Evolutionary conservation across 495 filamentous ascomycete genomes (phyloP).

Genomic region (Penicillium fimorum): DNA sequence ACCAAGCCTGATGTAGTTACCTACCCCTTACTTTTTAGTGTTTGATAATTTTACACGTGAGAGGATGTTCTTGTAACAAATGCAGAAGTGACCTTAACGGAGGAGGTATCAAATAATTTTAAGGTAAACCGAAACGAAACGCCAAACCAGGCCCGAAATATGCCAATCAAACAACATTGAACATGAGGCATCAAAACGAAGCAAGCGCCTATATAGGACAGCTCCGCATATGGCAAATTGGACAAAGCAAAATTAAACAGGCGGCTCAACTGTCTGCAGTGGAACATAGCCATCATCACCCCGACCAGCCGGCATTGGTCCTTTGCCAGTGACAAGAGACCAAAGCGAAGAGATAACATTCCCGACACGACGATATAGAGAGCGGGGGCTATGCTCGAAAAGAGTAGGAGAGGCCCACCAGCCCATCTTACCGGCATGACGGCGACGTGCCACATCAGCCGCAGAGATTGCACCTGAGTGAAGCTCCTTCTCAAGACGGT

Average conservation of each 20-base stretch:
- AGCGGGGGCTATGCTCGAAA: conserved; percentile 22
- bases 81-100: conserved; percentile 3
- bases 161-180: background rate
- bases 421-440: conserved; percentile 22
- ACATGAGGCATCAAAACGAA: background rate
- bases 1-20: background rate
- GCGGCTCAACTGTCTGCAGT: conserved; percentile 43
- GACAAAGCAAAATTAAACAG: conserved; percentile 21
- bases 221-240: background rate
- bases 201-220: background rate
- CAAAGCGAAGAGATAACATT: conserved; percentile 22
- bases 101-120: conserved; percentile 21
- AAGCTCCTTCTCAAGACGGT: conserved; percentile 55
- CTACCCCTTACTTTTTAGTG: background rate
- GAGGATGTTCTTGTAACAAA: background rate
- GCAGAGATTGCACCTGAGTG: conserved; percentile 18
- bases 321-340: conserved; percentile 32
- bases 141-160: background rate
- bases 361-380: conserved; percentile 22
- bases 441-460: background rate
- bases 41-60: background rate
- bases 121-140: conserved; percentile 2
- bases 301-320: conserved; percentile 13
- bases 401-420: conserved; percentile 35
- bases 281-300: conserved; percentile 47